Evolutionary conservation across 176 grass and related monocot genomes (phyloP).

Genomic region (Pontederia paniculata): DNA sequence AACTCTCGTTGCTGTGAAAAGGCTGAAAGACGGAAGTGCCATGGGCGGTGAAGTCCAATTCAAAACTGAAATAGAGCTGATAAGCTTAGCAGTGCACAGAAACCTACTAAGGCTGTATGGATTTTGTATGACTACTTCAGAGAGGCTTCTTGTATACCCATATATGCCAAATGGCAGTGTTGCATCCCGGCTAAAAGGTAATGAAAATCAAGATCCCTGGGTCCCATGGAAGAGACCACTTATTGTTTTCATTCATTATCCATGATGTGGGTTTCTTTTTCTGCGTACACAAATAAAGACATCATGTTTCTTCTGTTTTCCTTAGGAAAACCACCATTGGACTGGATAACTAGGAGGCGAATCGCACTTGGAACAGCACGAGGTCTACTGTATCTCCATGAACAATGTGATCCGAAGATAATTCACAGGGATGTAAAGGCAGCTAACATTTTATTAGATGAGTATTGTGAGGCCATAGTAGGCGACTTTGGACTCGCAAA

Average conservation of each 20-base stretch:
- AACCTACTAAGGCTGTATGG: conserved; percentile 11
- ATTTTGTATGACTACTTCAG: conserved; percentile 16
- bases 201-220: background rate
- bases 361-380: conserved; percentile 81
- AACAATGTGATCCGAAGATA: conserved; percentile 98
- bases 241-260: background rate
- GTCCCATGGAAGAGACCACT: background rate
- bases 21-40: conserved; percentile 17
- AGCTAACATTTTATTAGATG: conserved; percentile 77
- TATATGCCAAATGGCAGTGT: conserved; percentile 18
- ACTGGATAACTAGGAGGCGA: conserved; percentile 79
- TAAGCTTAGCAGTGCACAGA: conserved; percentile 20
- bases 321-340: conserved; percentile 72
- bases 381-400: conserved; percentile 86
- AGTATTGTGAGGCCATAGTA: conserved; percentile 72
- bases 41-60: conserved; percentile 9
- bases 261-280: background rate
- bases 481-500: conserved; percentile 93
- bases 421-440: conserved; percentile 97
- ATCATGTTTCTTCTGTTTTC: conserved; percentile 15
- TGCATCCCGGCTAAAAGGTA: conserved; percentile 16
- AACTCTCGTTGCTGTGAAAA: conserved; percentile 16
- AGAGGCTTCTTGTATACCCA: conserved; percentile 20
- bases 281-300: background rate
- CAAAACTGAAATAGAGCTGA: conserved; percentile 18